Conservation (phyloP, 1,284 basidiomycete species). For the Melanopsichium pennsylvanicum region DNA sequence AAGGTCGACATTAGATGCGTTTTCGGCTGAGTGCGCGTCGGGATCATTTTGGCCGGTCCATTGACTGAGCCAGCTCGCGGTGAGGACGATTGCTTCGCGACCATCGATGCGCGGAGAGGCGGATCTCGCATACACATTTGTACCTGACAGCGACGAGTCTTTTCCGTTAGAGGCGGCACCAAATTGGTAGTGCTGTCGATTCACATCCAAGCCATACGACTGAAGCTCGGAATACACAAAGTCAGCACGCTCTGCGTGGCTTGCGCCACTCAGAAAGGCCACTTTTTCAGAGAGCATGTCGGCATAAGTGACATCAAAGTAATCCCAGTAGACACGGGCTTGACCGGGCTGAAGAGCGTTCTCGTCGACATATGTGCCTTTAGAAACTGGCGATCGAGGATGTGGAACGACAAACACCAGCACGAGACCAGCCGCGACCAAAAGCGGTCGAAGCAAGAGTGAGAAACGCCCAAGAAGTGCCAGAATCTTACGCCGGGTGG, state of each 20-base stretch:
- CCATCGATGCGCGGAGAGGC: constrained; percentile 85
- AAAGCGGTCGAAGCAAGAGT: constrained; percentile 12
- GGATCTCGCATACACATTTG: constrained; percentile 83
- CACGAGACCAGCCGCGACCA: constrained; percentile 31
- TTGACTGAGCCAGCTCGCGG: constrained; percentile 67
- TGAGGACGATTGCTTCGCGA: constrained; percentile 75
- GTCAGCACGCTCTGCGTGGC: constrained; percentile 30
- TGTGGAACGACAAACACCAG: constrained; percentile 49
- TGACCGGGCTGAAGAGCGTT: constrained; percentile 64
- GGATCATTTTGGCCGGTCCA: constrained; percentile 40
- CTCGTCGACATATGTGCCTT: constrained; percentile 62
- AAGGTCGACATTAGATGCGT: constrained; percentile 5
- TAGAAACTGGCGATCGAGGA: constrained; percentile 53
- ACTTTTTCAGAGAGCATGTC: constrained; percentile 51
- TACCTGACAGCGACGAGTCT: constrained; percentile 68
- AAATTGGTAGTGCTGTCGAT: constrained; percentile 28
- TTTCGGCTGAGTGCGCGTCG: constrained; percentile 11
- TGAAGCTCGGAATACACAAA: constrained; percentile 46
- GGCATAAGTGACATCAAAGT: constrained; percentile 52
- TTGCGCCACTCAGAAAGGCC: neutral
- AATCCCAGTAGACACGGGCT: constrained; percentile 50
- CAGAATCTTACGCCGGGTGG: constrained; percentile 21
- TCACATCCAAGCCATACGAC: constrained; percentile 44
- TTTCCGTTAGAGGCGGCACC: neutral
- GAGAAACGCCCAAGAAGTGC: constrained; percentile 13